Conservation (phyloP, 371 early-diverging fungal genomes). For the Rhizomucor miehei region DNA sequence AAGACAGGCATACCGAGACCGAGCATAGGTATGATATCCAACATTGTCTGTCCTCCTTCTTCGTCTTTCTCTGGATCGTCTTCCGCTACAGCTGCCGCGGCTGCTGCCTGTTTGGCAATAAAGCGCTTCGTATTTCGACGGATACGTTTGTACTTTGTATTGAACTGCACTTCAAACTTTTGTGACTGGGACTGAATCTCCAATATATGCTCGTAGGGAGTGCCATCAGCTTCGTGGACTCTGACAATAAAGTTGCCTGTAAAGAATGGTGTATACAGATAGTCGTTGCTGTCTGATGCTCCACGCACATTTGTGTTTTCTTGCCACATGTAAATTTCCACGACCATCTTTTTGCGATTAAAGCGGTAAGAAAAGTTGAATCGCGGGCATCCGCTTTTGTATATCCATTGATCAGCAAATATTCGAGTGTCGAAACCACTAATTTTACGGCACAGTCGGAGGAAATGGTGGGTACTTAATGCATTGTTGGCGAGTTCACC, state of each 20-base stretch:
- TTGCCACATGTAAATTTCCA: conserved; percentile 87
- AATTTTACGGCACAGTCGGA: conserved; percentile 77
- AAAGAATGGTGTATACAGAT: conserved; percentile 43
- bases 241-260: conserved; percentile 87
- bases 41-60: conserved; percentile 43
- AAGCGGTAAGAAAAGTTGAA: conserved; percentile 78
- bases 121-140: conserved; percentile 82
- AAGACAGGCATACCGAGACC: conserved; percentile 72
- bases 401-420: conserved; percentile 95
- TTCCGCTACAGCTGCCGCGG: conserved; percentile 74
- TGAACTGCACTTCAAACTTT: conserved; percentile 88
- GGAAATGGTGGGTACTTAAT: conserved; percentile 78
- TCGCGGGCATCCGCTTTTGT: conserved; percentile 83
- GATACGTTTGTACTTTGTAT: conserved; percentile 95
- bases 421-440: conserved; percentile 73
- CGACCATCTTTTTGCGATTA: conserved; percentile 91
- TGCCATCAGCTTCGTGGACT: conserved; percentile 92
- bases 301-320: conserved; percentile 62
- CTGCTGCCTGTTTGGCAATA: conserved; percentile 74
- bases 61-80: conserved; percentile 61
- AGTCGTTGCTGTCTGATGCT: conserved; percentile 7
- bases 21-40: conserved; percentile 49
- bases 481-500: conserved; percentile 79
- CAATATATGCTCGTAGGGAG: conserved; percentile 90
- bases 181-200: conserved; percentile 74